Base-by-base conservation (phyloP, 202 grass and related monocot genomes). In the Zoysia matrella region DNA sequence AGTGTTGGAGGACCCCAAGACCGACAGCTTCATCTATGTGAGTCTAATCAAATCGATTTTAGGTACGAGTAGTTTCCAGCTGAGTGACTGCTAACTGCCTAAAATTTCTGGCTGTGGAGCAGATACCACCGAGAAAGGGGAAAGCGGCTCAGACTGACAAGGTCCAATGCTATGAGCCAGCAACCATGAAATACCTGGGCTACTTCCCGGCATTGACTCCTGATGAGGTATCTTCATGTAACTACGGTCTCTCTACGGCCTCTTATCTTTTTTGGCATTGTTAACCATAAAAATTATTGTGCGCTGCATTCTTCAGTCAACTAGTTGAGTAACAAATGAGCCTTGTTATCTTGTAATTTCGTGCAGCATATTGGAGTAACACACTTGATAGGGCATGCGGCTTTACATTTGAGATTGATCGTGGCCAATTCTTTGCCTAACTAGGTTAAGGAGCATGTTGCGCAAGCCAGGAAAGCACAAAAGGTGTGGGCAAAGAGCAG, bases 161-260 rank as follows among this genome's bases (percentile, higher is more conserved):
- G 86, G 91, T 99, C 55, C 91, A 78, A 57, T 99, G 96, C 86
- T 99, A 99, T n/a, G 96, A 99, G 60, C 96, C 96, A 39, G 96
- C 96, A 40, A 99, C 91, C 2, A 99, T 99, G 96, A 99, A 99
- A 72, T 99, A 99, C 76, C 67, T 99, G 56, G 96, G 96, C 4
- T 86, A 71, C 77, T 95, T 94, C 71, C 96, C 89, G 46, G 92
- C 87, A 58, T 74, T 95, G 72, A 89, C 85, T 75, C 89, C 93
- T 82, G 89, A 88, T 12, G 96, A 95, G 92, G 96, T 99, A n/a
- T n/a, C n/a, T n/a, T n/a, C n/a, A n/a, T n/a, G n/a, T n/a, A n/a
- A n/a, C n/a, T n/a, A n/a, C n/a, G n/a, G n/a, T n/a, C n/a, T n/a
- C n/a, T n/a, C n/a, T n/a, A n/a, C n/a, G n/a, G n/a, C n/a, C n/a